Evolutionary conservation across 2,329 filamentous ascomycete genomes (phyloP).

Genomic region (Exophiala phaeomuriformis): DNA sequence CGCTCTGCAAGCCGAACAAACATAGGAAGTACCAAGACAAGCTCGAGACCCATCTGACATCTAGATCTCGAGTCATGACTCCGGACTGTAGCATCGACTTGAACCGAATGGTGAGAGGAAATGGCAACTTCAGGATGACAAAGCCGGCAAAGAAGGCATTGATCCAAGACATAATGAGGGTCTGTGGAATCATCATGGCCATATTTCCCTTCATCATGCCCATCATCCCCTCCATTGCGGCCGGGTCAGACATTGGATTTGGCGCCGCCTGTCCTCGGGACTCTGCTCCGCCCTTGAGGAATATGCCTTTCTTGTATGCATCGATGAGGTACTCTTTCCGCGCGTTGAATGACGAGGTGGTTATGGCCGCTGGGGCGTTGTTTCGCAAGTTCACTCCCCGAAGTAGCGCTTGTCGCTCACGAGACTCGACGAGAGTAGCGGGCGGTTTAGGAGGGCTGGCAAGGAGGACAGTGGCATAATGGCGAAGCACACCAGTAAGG

Average conservation of each 20-base stretch:
- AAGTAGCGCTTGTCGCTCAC: slow-evolving; percentile 77
- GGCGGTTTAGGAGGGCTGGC: slow-evolving; percentile 72
- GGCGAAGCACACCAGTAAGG: slow-evolving; percentile 86
- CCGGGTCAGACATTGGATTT: slow-evolving; percentile 92
- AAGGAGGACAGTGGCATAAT: slow-evolving; percentile 92
- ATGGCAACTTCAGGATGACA: slow-evolving; percentile 96
- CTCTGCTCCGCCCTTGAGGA: slow-evolving; percentile 75
- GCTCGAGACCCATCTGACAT: slow-evolving; percentile 96
- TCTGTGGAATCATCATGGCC: slow-evolving; percentile 99
- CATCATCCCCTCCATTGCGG: slow-evolving; percentile 99
- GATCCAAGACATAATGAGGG: slow-evolving; percentile 99
- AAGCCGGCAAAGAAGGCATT: slow-evolving; percentile 98
- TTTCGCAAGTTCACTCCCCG: slow-evolving; percentile 76
- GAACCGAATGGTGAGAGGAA: slow-evolving; percentile 96
- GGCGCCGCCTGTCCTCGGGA: slow-evolving; percentile 76
- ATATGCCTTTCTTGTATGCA: slow-evolving; percentile 77
- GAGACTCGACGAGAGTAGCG: slow-evolving; percentile 52
- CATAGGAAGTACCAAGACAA: slow-evolving; percentile 99
- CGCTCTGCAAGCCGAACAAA: slow-evolving; percentile 89
- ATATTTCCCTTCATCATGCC: slow-evolving; percentile 99
- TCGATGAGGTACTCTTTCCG: slow-evolving; percentile 75
- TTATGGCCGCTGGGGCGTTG: slow-evolving; percentile 75
- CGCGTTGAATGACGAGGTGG: slow-evolving; percentile 65
- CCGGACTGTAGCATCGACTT: slow-evolving; percentile 99
- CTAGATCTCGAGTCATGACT: slow-evolving; percentile 89